Conservation (phyloP, 805 yeast genomes). For the Vanderwaltozyma polyspora region DNA sequence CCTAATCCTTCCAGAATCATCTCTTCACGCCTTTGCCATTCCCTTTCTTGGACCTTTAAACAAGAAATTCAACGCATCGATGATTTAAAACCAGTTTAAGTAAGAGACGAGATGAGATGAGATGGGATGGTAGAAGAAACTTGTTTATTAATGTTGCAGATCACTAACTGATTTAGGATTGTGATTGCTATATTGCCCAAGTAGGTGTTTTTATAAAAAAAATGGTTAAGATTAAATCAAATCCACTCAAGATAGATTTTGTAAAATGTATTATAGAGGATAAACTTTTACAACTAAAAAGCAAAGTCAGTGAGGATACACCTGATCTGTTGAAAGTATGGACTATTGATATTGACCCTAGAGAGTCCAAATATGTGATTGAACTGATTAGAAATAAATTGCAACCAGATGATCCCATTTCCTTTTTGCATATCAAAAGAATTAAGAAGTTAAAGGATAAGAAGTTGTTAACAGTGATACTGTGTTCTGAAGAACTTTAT, state of each 20-base stretch:
- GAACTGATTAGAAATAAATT: constrained; percentile 19
- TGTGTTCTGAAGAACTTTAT: constrained; percentile 35
- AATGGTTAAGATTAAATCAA: constrained; percentile 30
- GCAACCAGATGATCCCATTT: constrained; percentile 20
- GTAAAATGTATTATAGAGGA: constrained; percentile 35
- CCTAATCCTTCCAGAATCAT: too few relatives aligned
- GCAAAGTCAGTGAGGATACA: constrained; percentile 10
- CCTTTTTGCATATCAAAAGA: constrained; percentile 38
- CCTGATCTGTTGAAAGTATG: constrained; percentile 32
- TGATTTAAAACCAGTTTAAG: too few relatives aligned
- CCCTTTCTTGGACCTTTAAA: too few relatives aligned
- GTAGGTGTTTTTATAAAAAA: too few relatives aligned
- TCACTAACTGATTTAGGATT: too few relatives aligned
- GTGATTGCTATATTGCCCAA: too few relatives aligned
- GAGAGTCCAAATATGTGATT: constrained; percentile 20
- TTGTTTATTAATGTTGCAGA: too few relatives aligned
- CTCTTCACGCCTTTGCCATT: too few relatives aligned
- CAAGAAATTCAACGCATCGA: too few relatives aligned
- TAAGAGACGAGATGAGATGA: too few relatives aligned
- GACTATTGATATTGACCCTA: constrained; percentile 37
- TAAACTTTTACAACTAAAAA: constrained; percentile 35
- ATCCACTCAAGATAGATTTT: constrained; percentile 34
- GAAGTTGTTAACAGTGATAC: constrained; percentile 24
- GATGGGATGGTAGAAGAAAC: too few relatives aligned
- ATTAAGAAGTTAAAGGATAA: constrained; percentile 30